Base-by-base conservation (phyloP, 148 eudicot genomes). In the Pharnaceum exiguum region DNA sequence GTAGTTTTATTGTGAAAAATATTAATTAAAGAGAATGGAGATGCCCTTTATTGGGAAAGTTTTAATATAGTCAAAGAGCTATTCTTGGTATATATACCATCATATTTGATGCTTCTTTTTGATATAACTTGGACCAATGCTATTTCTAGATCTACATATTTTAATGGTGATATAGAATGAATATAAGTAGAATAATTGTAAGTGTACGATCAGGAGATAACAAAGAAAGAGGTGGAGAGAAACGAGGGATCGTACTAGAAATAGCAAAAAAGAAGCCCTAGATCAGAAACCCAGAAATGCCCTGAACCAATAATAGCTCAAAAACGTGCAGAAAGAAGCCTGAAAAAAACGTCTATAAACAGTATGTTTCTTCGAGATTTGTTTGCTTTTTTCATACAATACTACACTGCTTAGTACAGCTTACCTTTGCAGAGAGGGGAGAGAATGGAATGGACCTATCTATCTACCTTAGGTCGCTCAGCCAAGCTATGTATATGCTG, bases 261-360 rank as follows among this genome's bases (percentile, higher is more conserved):
- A n/a, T 46, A 47, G 69, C 13, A 51, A 50, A 59, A 30, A 67
- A 26, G 67, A 69, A 69, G 61, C 73, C 73, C 73, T 69, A 69
- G 73, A 69, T 60, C 42, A 61, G 53, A 54, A 53, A 60, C 55
- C 47, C 55, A 68, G 67, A 60, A 68, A 37, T 10, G 8, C 16
- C 12, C 5, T 7, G 1, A 35, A 18, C 72, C 66, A 60, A 53
- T 60, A 25, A 55, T 27, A 55, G 57, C 1, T 21, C 17, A 54
- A 12, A 17, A 51, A 68, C 56, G 59, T 46, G 67, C 13, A 23
- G 35, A 28, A 28, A 15, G 21, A 12, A n/a, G 6, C 27, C 26
- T 30, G 3, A 2, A 30, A 3, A 24, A 60, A 1, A 31, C 35
- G 42, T 3, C 66, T 42, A 68, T 51, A 52, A 59, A 51, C 29